Percentiles rank a stretch among this genome's conserved stretches.
Evolutionary conservation across 257 asterid genomes (phyloP).

Genomic region (Salvia splendens): DNA sequence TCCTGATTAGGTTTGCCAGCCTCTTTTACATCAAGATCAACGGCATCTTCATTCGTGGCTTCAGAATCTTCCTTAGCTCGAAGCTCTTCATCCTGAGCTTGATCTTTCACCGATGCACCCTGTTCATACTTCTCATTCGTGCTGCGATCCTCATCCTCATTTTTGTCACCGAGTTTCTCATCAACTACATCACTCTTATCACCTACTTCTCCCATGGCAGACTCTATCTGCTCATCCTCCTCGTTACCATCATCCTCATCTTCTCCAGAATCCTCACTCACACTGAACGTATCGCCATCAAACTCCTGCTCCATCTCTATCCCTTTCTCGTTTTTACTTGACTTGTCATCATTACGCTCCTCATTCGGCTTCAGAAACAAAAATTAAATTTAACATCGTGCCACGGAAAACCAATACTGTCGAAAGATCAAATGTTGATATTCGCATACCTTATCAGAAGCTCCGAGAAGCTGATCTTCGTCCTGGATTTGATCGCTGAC

Average conservation of each 20-base stretch:
- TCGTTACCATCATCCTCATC: slow-evolving; percentile 51
- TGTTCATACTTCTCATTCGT: slow-evolving; percentile 68
- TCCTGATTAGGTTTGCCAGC: slow-evolving; percentile 45
- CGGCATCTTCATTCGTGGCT: slow-evolving; percentile 43
- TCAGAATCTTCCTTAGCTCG: slow-evolving; percentile 71
- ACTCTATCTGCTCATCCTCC: slow-evolving; percentile 70
- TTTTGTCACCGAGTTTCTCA: slow-evolving; percentile 63
- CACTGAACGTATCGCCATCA: slow-evolving; percentile 58
- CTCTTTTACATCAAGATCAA: slow-evolving; percentile 46
- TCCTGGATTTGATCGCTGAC: slow-evolving; percentile 85
- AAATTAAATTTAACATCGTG: neutral
- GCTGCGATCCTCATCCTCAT: slow-evolving; percentile 45
- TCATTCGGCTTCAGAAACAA: slow-evolving; percentile 56
- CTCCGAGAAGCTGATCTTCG: slow-evolving; percentile 92
- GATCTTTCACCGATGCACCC: slow-evolving; percentile 70
- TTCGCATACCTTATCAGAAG: slow-evolving; percentile 58
- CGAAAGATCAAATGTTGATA: slow-evolving; percentile 15
- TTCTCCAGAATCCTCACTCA: slow-evolving; percentile 76
- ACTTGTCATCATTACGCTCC: slow-evolving; percentile 57
- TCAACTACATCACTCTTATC: slow-evolving; percentile 63
- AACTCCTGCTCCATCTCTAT: slow-evolving; percentile 96
- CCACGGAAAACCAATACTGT: slow-evolving; percentile 7
- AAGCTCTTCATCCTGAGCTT: slow-evolving; percentile 60
- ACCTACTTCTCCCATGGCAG: slow-evolving; percentile 84
- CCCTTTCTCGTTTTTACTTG: slow-evolving; percentile 72